A percentile compares a stretch with the other conserved stretches of the same genome.
Conservation (phyloP, 768 basidiomycete genomes). For the Mycena albidolilacea region DNA sequence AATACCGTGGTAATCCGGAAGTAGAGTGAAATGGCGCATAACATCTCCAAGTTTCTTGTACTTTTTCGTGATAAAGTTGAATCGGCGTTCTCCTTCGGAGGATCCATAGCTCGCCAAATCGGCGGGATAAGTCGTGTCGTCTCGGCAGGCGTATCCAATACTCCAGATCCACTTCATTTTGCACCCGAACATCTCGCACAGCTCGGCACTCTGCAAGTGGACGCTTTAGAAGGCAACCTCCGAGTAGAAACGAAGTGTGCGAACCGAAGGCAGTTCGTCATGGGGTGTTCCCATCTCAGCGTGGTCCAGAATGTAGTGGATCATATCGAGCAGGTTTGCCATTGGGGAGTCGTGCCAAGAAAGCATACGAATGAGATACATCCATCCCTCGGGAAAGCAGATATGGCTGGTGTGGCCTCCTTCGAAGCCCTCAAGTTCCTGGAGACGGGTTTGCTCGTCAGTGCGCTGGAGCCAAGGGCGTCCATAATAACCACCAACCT, state of each 20-base stretch:
- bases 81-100: conserved; percentile 31
- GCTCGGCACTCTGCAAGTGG: conserved; percentile 19
- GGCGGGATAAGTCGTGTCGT: conserved; percentile 27
- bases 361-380: conserved; percentile 32
- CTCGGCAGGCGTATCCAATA: conserved; percentile 35
- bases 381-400: conserved; percentile 39
- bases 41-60: conserved; percentile 35
- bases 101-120: conserved; percentile 30
- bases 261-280: conserved; percentile 20
- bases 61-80: conserved; percentile 34
- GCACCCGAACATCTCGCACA: conserved; percentile 34
- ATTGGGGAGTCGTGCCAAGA: conserved; percentile 36
- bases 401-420: conserved; percentile 35
- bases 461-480: background rate
- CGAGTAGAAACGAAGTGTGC: background rate
- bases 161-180: conserved; percentile 30
- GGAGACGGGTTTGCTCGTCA: background rate
- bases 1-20: conserved; percentile 26
- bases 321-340: conserved; percentile 32
- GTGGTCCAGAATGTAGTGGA: conserved; percentile 30
- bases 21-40: conserved; percentile 32
- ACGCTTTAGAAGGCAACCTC: background rate
- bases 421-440: conserved; percentile 33
- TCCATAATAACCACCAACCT: background rate
- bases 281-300: conserved; percentile 30